These are phyloP conservation scores for Lachancea nothofagi DNA, from an alignment of 805 yeast species.

Conservation along the genomic window DNA sequence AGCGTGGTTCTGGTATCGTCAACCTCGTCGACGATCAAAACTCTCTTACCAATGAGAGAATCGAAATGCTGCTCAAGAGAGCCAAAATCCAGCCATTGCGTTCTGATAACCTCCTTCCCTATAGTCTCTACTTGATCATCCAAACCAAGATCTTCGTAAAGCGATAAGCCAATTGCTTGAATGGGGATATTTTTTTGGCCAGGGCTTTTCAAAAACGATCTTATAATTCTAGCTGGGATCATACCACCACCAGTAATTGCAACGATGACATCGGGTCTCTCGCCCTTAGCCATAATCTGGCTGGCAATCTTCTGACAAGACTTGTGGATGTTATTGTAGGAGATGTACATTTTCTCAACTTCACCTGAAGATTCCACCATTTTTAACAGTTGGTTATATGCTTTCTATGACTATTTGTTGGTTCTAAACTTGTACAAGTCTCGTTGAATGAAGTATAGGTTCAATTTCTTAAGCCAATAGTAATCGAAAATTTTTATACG, in stretches of 20 bases:
- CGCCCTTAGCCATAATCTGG: constrained; percentile 39
- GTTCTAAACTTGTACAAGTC: no score
- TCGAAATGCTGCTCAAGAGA: constrained; percentile 63
- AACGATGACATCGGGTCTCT: constrained; percentile 51
- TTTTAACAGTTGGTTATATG: neutral
- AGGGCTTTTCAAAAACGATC: constrained; percentile 54
- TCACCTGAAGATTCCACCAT: constrained; percentile 9
- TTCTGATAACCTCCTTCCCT: constrained; percentile 78
- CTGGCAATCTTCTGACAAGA: constrained; percentile 66
- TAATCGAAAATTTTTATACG: constrained; percentile 7
- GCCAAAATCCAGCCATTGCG: constrained; percentile 87
- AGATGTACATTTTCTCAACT: constrained; percentile 50
- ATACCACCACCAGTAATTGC: constrained; percentile 75
- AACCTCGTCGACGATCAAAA: constrained; percentile 83
- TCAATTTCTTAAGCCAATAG: no score
- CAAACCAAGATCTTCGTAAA: constrained; percentile 53
- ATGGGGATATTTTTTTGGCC: constrained; percentile 65
- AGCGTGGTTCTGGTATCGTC: constrained; percentile 89
- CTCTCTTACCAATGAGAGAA: constrained; percentile 73
- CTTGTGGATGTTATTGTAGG: constrained; percentile 79
- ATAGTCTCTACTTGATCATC: constrained; percentile 42
- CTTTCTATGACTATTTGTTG: neutral
- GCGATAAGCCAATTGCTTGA: constrained; percentile 62
- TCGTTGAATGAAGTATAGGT: no score
- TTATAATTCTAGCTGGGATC: constrained; percentile 61